Conservation (phyloP, 2,329 filamentous ascomycete species). For the Aspergillus novofumigatus region DNA sequence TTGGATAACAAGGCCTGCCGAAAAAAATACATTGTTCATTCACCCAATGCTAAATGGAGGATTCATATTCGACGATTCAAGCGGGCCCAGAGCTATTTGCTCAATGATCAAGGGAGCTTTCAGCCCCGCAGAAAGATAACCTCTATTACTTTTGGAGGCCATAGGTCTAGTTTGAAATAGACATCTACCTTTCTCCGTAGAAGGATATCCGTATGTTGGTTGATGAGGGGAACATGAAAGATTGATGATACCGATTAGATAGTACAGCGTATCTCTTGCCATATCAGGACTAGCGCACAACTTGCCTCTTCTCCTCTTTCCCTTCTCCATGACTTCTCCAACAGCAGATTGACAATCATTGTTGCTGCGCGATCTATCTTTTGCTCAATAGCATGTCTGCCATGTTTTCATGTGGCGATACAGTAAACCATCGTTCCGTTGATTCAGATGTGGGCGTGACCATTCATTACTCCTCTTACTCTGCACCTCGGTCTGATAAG, state of each 20-base stretch:
- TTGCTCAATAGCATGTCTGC: background rate
- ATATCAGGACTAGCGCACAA: constrained; percentile 16
- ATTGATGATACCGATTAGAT: constrained; percentile 3
- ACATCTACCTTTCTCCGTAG: too few relatives aligned
- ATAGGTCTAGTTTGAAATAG: too few relatives aligned
- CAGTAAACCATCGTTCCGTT: background rate
- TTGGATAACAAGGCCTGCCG: too few relatives aligned
- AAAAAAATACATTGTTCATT: too few relatives aligned
- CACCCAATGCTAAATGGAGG: too few relatives aligned
- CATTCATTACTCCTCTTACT: background rate
- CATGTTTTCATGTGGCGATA: background rate
- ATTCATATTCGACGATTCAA: too few relatives aligned
- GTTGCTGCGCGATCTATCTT: background rate
- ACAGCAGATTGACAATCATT: background rate
- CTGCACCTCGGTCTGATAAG: background rate
- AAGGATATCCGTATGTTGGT: too few relatives aligned
- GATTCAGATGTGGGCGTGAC: background rate
- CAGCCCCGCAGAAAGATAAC: too few relatives aligned
- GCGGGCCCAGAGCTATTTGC: too few relatives aligned
- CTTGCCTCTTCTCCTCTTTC: background rate
- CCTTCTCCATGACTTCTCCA: background rate
- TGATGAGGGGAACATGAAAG: too few relatives aligned
- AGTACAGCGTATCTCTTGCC: constrained; percentile 14
- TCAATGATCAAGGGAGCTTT: too few relatives aligned
- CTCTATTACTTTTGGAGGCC: too few relatives aligned